Conservation (phyloP, 768 basidiomycete genomes). For the Suillus americanus region DNA sequence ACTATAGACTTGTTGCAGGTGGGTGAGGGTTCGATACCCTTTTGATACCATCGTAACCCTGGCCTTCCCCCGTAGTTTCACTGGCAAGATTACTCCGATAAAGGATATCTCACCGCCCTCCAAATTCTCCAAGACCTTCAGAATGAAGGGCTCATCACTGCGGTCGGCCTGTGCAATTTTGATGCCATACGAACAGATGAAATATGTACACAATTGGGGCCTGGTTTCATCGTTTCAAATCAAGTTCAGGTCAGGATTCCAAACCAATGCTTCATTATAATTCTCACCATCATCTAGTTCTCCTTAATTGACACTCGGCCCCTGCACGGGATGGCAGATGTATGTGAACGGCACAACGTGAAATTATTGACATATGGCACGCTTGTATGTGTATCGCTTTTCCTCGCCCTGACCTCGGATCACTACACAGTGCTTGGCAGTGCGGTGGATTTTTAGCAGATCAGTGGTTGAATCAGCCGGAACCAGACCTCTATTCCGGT, state of each 20-base stretch:
- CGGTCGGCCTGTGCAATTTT: conserved; percentile 81
- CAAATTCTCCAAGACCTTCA: conserved; percentile 60
- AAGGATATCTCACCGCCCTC: conserved; percentile 46
- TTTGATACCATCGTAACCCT: background rate
- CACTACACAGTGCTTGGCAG: conserved; percentile 35
- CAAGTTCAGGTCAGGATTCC: conserved; percentile 66
- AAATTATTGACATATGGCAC: conserved; percentile 84
- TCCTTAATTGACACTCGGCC: conserved; percentile 81
- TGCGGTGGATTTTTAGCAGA: conserved; percentile 84
- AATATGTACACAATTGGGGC: conserved; percentile 73
- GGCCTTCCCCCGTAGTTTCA: conserved; percentile 54
- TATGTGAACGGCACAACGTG: conserved; percentile 69
- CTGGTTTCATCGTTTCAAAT: conserved; percentile 73
- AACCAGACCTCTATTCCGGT: conserved; percentile 71
- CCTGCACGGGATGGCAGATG: conserved; percentile 72
- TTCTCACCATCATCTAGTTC: conserved; percentile 48
- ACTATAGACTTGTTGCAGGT: conserved; percentile 76
- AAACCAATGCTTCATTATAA: background rate
- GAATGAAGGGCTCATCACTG: conserved; percentile 54
- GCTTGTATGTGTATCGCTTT: conserved; percentile 45
- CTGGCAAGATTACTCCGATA: conserved; percentile 69
- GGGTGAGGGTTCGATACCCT: conserved; percentile 13
- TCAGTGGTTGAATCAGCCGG: conserved; percentile 64
- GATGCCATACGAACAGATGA: conserved; percentile 74
- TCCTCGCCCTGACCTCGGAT: conserved; percentile 9